These are phyloP conservation scores for Middelhovenomyces tepae DNA, from an alignment of 805 yeast genomes.

Conservation along the genomic window DNA sequence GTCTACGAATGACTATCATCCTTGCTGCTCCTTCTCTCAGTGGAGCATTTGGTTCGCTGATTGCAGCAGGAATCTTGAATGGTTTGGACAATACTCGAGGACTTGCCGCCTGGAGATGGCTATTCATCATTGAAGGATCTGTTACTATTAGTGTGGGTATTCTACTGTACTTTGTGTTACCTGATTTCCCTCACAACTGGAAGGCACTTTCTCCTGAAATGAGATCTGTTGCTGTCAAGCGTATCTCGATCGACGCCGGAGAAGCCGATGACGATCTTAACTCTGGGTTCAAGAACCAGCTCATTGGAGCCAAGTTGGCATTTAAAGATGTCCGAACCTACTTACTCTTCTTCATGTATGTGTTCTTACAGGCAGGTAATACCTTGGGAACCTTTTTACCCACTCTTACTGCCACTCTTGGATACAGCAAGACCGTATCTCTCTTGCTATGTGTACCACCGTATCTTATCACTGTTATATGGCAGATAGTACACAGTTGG, in stretches of 20 bases:
- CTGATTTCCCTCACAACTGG: slow-evolving; percentile 37
- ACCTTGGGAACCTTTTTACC: not conserved
- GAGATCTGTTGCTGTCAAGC: slow-evolving; percentile 18
- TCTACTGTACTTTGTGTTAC: slow-evolving; percentile 34
- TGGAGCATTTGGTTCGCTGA: slow-evolving; percentile 44
- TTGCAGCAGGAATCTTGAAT: slow-evolving; percentile 36
- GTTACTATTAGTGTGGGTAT: slow-evolving; percentile 26
- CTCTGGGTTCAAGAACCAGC: too few relatives aligned
- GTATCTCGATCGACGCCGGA: slow-evolving; percentile 15
- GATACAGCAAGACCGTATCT: not conserved
- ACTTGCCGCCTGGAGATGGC: slow-evolving; percentile 40
- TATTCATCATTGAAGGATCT: slow-evolving; percentile 41
- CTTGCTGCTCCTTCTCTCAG: slow-evolving; percentile 40
- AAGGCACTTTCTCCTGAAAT: slow-evolving; percentile 30
- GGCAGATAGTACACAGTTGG: not conserved
- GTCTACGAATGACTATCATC: slow-evolving; percentile 28
- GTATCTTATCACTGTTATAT: not conserved
- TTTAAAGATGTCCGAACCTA: not conserved
- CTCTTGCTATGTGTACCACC: not conserved
- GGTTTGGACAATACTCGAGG: slow-evolving; percentile 33
- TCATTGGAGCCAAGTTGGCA: slow-evolving; percentile 4
- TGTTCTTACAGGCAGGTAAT: not conserved
- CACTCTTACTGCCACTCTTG: not conserved
- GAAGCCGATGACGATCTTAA: slow-evolving; percentile 5
- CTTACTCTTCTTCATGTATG: not conserved